Evolutionary conservation across 2,329 filamentous ascomycete species (phyloP).

Genomic region (Paraconiothyrium sp.): DNA sequence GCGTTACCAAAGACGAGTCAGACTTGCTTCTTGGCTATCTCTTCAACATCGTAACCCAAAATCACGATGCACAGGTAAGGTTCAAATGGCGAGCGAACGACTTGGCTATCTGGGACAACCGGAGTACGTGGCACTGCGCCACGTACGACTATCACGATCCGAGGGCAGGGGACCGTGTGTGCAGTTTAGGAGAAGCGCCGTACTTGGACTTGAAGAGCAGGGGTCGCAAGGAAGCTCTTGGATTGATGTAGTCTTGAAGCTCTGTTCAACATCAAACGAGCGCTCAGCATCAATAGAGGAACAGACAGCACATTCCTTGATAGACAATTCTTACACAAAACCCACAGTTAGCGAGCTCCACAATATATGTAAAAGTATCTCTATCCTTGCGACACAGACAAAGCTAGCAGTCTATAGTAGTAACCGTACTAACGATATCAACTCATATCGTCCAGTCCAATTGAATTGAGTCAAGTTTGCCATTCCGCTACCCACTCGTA

Average conservation of each 20-base stretch:
- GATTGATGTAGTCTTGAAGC: conserved; percentile 8
- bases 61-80: conserved; percentile 63
- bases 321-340: background rate
- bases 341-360: too few species aligned
- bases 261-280: background rate
- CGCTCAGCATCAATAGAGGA: background rate
- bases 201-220: conserved; percentile 64
- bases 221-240: conserved; percentile 56
- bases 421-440: background rate
- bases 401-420: background rate
- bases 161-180: conserved; percentile 61
- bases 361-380: too few species aligned
- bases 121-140: conserved; percentile 67
- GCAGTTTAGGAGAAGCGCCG: conserved; percentile 66
- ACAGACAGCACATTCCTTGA: background rate
- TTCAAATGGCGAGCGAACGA: conserved; percentile 55
- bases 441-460: background rate
- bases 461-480: background rate
- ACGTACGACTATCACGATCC: conserved; percentile 69
- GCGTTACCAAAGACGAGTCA: conserved; percentile 56
- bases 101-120: conserved; percentile 73
- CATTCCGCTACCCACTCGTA: too few species aligned
- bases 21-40: conserved; percentile 54
- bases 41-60: conserved; percentile 57
- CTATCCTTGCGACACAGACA: too few species aligned